Conservation (phyloP, 148 eudicot genomes). For the Rhododendron henanense region DNA sequence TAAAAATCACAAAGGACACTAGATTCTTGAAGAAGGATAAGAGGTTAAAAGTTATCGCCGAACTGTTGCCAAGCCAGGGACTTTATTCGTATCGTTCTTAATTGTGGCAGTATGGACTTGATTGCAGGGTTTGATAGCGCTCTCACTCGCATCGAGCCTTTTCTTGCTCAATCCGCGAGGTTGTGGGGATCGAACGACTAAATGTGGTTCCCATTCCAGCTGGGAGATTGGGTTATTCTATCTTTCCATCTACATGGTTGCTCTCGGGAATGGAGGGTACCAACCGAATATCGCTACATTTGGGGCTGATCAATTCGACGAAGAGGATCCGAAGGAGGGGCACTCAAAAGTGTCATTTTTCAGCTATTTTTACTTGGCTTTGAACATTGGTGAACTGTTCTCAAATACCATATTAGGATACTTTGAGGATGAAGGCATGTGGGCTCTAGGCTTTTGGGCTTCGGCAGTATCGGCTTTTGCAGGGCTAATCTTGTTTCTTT, state of each 20-base stretch:
- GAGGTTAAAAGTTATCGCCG: neutral
- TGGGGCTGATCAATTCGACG: constrained; percentile 93
- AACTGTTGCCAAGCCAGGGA: neutral
- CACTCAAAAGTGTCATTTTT: constrained; percentile 80
- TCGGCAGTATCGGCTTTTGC: constrained; percentile 71
- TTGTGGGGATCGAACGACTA: constrained; percentile 49
- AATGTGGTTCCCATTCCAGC: constrained; percentile 56
- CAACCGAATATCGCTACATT: constrained; percentile 88
- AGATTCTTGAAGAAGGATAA: neutral
- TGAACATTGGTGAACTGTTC: constrained; percentile 76
- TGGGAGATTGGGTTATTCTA: constrained; percentile 70
- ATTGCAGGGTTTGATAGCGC: constrained; percentile 57
- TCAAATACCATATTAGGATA: constrained; percentile 74
- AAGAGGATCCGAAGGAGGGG: constrained; percentile 55
- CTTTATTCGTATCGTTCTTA: neutral
- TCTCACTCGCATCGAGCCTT: constrained; percentile 55
- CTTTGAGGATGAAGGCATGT: constrained; percentile 76
- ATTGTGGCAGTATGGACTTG: neutral
- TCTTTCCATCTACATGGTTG: constrained; percentile 72
- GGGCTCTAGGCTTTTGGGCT: constrained; percentile 87
- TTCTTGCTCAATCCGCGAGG: constrained; percentile 72
- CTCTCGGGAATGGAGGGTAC: constrained; percentile 88
- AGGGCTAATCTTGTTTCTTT: constrained; percentile 60
- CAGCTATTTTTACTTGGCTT: constrained; percentile 84
- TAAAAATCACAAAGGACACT: no score